Evolutionary conservation across 108 stramenopile genomes (phyloP), one percentile per base, ranked within the genome.

Genomic region (Stephanodiscus minutulus): DNA sequence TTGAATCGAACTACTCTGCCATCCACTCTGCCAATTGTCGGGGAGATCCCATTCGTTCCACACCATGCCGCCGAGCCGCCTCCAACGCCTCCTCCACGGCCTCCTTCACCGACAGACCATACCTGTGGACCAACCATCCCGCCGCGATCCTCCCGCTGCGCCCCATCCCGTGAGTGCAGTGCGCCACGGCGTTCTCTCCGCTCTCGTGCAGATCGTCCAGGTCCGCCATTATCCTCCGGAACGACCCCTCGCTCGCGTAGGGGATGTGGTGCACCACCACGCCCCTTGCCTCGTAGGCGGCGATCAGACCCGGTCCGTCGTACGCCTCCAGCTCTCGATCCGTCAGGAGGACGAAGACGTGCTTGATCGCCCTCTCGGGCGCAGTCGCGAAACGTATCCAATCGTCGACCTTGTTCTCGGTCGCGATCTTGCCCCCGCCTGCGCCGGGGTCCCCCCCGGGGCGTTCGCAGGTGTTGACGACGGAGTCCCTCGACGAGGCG

Each of bases 121-220:
- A 84, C 41, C 77, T 73, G 33, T 73, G 72, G 21, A 72, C 76
- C 12, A 85, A 46, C 84, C 84, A 85, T n/a, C 72, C 84, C 31
- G 77, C 77, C 15, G 81, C 80, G 28, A 85, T 80, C 21, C 84
- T 59, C 54, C 84, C 84, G 67, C 81, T 74, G 47, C 84, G 66
- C 35, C 84, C 84, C 61, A 78, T 82, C 9, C 84, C 84, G 36
- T 73, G 72, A 47, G 80, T 85, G 47, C 84, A 85, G 54, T 85
- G 84, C 33, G 68, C 61, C 7, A 82, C 84, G 7, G 77, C 84
- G 28, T 79, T 82, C 54, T 71, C 73, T 18, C 29, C n/a, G 18
- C n/a, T 29, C 36, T 11, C 50, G 11, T 3, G 5, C 25, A 53
- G 12, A 33, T 50, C 18, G n/a, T 66, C 65, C 3, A 66, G 31